These are phyloP conservation scores for Moricandia moricandioides DNA, from an alignment of 345 rosid species.

Conservation along the genomic window DNA sequence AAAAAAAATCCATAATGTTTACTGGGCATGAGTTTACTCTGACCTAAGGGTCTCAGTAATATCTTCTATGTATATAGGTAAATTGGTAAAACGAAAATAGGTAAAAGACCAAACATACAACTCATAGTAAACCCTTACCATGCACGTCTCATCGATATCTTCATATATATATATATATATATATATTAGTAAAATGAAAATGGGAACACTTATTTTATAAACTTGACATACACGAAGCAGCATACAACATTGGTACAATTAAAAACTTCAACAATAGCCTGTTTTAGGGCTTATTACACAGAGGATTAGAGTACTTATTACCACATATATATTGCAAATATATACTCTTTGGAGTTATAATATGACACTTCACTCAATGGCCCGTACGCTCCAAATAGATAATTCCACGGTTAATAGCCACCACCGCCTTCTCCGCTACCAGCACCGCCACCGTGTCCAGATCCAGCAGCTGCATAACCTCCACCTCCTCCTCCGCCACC, in stretches of 20 bases:
- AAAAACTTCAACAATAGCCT: constrained; percentile 17
- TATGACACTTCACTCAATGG: constrained; percentile 9
- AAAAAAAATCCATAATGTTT: too few relatives aligned
- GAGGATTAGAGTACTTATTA: not conserved
- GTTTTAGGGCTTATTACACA: constrained; percentile 25
- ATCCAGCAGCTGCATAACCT: constrained; percentile 35
- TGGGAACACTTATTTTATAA: not conserved
- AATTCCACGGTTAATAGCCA: constrained; percentile 23
- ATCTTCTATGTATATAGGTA: too few relatives aligned
- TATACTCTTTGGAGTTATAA: constrained; percentile 7
- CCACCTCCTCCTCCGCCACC: constrained; percentile 40
- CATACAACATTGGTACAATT: constrained; percentile 21
- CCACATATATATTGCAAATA: constrained; percentile 3
- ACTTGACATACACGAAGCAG: constrained; percentile 16
- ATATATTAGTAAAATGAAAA: not conserved
- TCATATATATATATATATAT: not conserved
- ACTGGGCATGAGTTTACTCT: too few relatives aligned
- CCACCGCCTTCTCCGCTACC: constrained; percentile 37
- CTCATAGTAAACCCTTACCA: not conserved
- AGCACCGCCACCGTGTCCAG: constrained; percentile 33
- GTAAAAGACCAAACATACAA: too few relatives aligned
- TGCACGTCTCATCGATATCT: not conserved
- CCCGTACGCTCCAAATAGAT: not conserved
- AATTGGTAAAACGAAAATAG: too few relatives aligned
- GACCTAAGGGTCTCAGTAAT: too few relatives aligned